A percentile compares a stretch with the other conserved stretches of the same genome.
phyloP scores from a whole-genome alignment of 2,329 filamentous ascomycete species.

The Dothidotthia symphoricarpi region DNA sequence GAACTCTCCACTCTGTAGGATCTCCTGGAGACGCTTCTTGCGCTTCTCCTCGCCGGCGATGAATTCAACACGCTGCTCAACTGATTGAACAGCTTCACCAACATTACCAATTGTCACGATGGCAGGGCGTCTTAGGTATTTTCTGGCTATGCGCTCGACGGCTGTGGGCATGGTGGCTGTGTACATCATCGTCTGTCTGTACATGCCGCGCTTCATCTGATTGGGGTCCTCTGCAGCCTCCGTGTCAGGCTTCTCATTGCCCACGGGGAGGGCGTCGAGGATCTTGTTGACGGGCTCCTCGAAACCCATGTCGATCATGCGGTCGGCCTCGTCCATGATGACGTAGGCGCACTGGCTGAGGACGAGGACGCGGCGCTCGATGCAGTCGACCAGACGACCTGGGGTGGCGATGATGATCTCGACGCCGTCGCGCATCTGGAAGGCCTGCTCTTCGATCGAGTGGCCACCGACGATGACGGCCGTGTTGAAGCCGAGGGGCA shows the following conservation, averaged over 20 bases:
- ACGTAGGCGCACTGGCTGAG: slow-evolving; percentile 96
- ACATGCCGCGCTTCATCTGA: slow-evolving; percentile 82
- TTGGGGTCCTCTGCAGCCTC: slow-evolving; percentile 84
- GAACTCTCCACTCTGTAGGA: slow-evolving; percentile 78
- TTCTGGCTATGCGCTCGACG: slow-evolving; percentile 94
- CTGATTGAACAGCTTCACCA: slow-evolving; percentile 94
- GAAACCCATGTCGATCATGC: slow-evolving; percentile 98
- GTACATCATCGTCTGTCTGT: slow-evolving; percentile 99
- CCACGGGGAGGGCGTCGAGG: slow-evolving; percentile 85
- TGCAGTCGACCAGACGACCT: slow-evolving; percentile 93
- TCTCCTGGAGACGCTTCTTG: slow-evolving; percentile 93
- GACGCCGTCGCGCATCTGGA: slow-evolving; percentile 83
- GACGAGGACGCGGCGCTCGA: slow-evolving; percentile 87
- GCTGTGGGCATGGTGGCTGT: slow-evolving; percentile 94
- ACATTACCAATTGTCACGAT: slow-evolving; percentile 92
- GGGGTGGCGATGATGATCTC: slow-evolving; percentile 99
- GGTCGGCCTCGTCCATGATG: slow-evolving; percentile 99
- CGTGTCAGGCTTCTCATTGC: slow-evolving; percentile 91
- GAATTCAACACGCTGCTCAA: slow-evolving; percentile 95
- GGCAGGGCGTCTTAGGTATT: slow-evolving; percentile 89
- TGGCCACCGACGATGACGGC: slow-evolving; percentile 99
- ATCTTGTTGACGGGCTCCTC: slow-evolving; percentile 98
- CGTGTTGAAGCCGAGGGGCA: slow-evolving; percentile 85
- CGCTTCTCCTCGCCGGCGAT: slow-evolving; percentile 87
- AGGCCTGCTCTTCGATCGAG: slow-evolving; percentile 89